phyloP scores from a whole-genome alignment of 2,329 filamentous ascomycete species.

The Xenosphaeropsis pyriputrescens region DNA sequence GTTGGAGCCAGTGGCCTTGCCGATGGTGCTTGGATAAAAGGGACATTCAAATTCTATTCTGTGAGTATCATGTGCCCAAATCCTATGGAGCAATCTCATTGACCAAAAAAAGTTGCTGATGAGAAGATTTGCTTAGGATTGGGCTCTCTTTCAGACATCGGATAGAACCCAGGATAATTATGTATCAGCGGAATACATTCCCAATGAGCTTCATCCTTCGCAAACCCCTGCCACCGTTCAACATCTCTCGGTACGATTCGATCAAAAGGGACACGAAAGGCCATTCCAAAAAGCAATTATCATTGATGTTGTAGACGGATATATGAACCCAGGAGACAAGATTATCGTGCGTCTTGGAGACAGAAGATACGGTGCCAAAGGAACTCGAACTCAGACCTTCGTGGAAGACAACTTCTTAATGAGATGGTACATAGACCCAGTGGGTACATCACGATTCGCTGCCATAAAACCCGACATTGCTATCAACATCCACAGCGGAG shows the following conservation, averaged over 20 bases:
- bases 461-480: slow-evolving; percentile 19
- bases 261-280: slow-evolving; percentile 23
- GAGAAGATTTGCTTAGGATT: slow-evolving; percentile 8
- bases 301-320: slow-evolving; percentile 21
- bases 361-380: slow-evolving; percentile 15
- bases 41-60: slow-evolving; percentile 23
- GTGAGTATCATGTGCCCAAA: slow-evolving; percentile 1
- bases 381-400: slow-evolving; percentile 20
- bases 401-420: slow-evolving; percentile 19
- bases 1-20: slow-evolving; percentile 18
- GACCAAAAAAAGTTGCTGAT: too few relatives aligned
- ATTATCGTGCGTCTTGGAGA: slow-evolving; percentile 20
- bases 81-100: too few relatives aligned
- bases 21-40: slow-evolving; percentile 22
- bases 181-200: slow-evolving; percentile 18
- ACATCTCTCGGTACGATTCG: slow-evolving; percentile 18
- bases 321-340: slow-evolving; percentile 20
- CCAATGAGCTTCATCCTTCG: slow-evolving; percentile 11
- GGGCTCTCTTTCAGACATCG: slow-evolving; percentile 21
- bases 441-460: slow-evolving; percentile 20
- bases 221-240: slow-evolving; percentile 21
- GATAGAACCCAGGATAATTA: slow-evolving; percentile 17
- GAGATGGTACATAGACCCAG: slow-evolving; percentile 22
- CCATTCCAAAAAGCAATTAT: slow-evolving; percentile 24
- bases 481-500: slow-evolving; percentile 12